Conservation (phyloP, 441 rosid species). For the Adansonia rubrostipa region DNA sequence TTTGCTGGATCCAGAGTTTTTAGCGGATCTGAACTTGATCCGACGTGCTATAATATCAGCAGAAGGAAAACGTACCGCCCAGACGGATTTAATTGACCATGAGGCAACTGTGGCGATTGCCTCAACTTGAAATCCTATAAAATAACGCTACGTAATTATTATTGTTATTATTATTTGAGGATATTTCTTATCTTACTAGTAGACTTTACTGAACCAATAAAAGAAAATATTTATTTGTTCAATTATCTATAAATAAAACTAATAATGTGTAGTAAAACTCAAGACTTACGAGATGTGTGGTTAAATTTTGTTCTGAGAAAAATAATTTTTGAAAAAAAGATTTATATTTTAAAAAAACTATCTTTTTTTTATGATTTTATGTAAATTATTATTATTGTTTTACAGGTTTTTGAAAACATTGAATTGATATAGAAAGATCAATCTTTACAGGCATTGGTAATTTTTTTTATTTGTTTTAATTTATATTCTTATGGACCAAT, state of each 20-base stretch:
- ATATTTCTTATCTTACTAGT: background rate
- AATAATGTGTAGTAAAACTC: background rate
- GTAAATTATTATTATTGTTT: no score
- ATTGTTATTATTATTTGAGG: background rate
- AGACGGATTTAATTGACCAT: background rate
- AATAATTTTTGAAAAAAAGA: no score
- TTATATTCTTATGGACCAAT: no score
- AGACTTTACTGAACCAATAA: background rate
- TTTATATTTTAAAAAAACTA: no score
- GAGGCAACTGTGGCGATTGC: background rate
- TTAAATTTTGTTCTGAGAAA: no score
- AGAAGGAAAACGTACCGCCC: background rate
- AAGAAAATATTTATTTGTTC: background rate
- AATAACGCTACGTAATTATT: background rate
- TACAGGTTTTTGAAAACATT: no score
- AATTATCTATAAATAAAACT: background rate
- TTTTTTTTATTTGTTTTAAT: no score
- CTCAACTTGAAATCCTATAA: background rate
- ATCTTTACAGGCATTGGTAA: no score
- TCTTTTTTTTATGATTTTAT: no score
- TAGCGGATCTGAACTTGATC: background rate
- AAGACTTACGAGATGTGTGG: background rate
- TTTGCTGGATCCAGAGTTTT: conserved; percentile 9
- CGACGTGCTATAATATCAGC: background rate
- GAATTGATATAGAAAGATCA: no score